These are phyloP conservation scores for Mikania micrantha DNA, from an alignment of 129 eudicot species.

Conservation along the genomic window DNA sequence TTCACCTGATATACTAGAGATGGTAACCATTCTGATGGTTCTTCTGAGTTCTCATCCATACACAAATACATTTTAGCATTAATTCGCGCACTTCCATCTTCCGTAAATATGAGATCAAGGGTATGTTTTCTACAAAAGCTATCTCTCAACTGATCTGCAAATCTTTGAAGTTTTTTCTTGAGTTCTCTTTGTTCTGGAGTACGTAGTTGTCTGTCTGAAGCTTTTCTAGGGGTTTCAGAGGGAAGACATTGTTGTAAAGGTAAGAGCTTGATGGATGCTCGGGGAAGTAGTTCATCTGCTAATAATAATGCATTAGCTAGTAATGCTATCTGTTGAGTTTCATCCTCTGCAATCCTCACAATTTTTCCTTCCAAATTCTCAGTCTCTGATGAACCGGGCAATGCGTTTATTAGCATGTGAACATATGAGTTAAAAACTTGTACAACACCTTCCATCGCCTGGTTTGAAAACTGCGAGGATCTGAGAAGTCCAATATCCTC, in stretches of 20 bases:
- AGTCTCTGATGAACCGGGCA: constrained; percentile 70
- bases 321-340: constrained; percentile 65
- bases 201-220: constrained; percentile 51
- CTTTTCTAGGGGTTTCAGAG: constrained; percentile 40
- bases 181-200: constrained; percentile 77
- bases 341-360: constrained; percentile 65
- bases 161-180: constrained; percentile 57
- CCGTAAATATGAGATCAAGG: constrained; percentile 75
- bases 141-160: constrained; percentile 80
- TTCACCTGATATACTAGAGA: constrained; percentile 68
- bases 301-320: constrained; percentile 67
- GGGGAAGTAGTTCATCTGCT: constrained; percentile 80
- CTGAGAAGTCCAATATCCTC: constrained; percentile 83
- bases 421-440: constrained; percentile 67
- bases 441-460: constrained; percentile 63
- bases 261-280: constrained; percentile 53
- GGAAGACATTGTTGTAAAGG: constrained; percentile 30
- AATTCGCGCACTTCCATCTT: constrained; percentile 64
- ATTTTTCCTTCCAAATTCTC: constrained; percentile 71
- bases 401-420: constrained; percentile 62
- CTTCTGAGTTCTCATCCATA: constrained; percentile 45
- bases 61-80: constrained; percentile 55
- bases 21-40: constrained; percentile 82
- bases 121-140: constrained; percentile 89
- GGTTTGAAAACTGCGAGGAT: constrained; percentile 48